Evolutionary conservation across 495 filamentous ascomycete genomes (phyloP).

Genomic region (Hypoxylon lienhwacheense): DNA sequence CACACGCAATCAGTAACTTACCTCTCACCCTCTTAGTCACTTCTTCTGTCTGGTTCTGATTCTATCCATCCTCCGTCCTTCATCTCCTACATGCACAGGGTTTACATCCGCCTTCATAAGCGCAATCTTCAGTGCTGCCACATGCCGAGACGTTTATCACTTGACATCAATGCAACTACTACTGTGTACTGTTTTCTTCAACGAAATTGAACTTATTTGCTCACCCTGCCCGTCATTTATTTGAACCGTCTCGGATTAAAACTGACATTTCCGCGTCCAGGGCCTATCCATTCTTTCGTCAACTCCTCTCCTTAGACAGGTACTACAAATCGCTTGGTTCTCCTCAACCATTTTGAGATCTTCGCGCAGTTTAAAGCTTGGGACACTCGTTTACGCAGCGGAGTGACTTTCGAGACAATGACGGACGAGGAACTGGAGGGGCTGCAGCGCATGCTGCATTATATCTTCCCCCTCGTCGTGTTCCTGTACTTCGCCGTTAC

Average conservation of each 20-base stretch:
- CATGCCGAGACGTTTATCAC: not conserved
- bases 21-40: conserved; percentile 1
- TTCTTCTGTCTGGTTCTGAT: not conserved
- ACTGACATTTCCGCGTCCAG: conserved; percentile 19
- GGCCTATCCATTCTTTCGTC: conserved; percentile 11
- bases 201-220: not conserved
- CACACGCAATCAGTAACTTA: conserved; percentile 4
- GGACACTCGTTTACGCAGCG: conserved; percentile 11
- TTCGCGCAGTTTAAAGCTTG: not conserved
- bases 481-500: conserved; percentile 59
- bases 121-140: not conserved
- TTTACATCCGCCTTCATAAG: not conserved
- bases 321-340: not conserved
- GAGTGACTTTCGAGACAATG: conserved; percentile 28
- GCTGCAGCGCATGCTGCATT: conserved; percentile 47
- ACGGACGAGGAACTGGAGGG: conserved; percentile 12
- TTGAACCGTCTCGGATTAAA: not conserved
- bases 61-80: not conserved
- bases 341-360: not conserved
- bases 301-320: conserved; percentile 5
- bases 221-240: not conserved
- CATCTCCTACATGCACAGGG: too few relatives aligned
- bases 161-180: conserved; percentile 9
- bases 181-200: not conserved
- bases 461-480: conserved; percentile 56